phyloP scores from a whole-genome alignment of 2,329 filamentous ascomycete genomes.

The Aspergillus cejpii region DNA sequence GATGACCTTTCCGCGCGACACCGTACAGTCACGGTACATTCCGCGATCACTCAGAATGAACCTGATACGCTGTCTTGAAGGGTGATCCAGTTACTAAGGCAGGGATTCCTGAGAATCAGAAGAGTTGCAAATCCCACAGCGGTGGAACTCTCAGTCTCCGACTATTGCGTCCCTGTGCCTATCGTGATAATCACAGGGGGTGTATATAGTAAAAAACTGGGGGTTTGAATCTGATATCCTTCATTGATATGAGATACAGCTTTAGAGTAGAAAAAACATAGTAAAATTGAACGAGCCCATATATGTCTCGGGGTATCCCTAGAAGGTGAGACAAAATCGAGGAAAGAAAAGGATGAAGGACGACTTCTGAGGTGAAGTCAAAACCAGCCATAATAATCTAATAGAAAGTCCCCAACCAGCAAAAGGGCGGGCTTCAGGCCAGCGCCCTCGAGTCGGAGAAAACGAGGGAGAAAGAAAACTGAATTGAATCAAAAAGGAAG shows the following conservation, averaged over 20 bases:
- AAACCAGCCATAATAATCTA: neutral
- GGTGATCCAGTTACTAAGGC: neutral
- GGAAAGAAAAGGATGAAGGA: neutral
- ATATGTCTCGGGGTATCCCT: constrained; percentile 29
- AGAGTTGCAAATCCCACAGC: no score
- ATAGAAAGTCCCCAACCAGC: neutral
- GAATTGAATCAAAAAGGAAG: constrained; percentile 11
- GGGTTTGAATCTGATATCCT: neutral
- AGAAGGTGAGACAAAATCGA: constrained; percentile 1
- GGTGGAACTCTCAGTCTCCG: no score
- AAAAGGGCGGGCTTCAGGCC: neutral
- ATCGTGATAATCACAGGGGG: neutral
- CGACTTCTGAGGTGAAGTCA: neutral
- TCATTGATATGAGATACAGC: neutral
- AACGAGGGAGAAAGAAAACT: constrained; percentile 8
- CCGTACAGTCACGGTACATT: constrained; percentile 13
- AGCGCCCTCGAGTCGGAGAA: neutral
- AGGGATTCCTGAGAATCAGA: no score
- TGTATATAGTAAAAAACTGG: neutral
- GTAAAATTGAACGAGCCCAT: constrained; percentile 3
- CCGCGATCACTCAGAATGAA: constrained; percentile 1
- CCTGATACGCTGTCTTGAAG: neutral
- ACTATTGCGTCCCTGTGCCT: no score
- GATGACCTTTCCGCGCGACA: constrained; percentile 27
- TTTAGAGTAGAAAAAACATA: constrained; percentile 4